Conservation (phyloP, 164 flowering plant species). For the Aristolochia contorta region DNA sequence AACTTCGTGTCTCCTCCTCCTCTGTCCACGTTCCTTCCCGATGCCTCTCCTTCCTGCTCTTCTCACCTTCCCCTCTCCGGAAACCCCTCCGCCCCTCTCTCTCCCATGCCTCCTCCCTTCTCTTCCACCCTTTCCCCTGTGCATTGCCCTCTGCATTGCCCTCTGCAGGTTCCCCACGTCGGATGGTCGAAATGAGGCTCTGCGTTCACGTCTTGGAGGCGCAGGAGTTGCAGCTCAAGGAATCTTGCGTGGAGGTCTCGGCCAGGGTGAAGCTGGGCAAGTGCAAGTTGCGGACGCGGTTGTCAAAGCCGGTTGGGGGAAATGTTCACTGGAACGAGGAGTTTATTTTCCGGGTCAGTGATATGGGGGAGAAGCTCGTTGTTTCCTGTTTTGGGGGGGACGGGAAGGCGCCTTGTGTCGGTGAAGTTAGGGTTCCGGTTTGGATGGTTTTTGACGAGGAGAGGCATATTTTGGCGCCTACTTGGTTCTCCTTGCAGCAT, state of each 20-base stretch:
- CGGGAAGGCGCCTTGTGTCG: conserved; percentile 34
- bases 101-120: not conserved
- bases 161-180: not conserved
- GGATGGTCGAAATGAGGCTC: conserved; percentile 33
- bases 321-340: conserved; percentile 79
- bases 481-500: conserved; percentile 61
- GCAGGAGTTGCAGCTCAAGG: conserved; percentile 23
- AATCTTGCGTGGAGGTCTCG: conserved; percentile 15
- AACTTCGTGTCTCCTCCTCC: conserved; percentile 21
- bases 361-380: conserved; percentile 42
- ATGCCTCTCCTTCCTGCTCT: not conserved
- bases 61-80: not conserved
- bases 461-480: conserved; percentile 46
- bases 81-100: not conserved
- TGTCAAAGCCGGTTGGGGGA: conserved; percentile 16
- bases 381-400: conserved; percentile 31
- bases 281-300: conserved; percentile 41
- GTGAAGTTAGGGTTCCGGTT: conserved; percentile 55
- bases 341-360: conserved; percentile 52
- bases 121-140: not conserved
- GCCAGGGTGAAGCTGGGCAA: conserved; percentile 57
- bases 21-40: conserved; percentile 22
- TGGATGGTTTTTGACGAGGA: conserved; percentile 32
- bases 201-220: conserved; percentile 66
- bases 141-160: too few relatives aligned